Conservation (phyloP, 2,329 filamentous ascomycete species). For the Pseudogymnoascus sp. region DNA sequence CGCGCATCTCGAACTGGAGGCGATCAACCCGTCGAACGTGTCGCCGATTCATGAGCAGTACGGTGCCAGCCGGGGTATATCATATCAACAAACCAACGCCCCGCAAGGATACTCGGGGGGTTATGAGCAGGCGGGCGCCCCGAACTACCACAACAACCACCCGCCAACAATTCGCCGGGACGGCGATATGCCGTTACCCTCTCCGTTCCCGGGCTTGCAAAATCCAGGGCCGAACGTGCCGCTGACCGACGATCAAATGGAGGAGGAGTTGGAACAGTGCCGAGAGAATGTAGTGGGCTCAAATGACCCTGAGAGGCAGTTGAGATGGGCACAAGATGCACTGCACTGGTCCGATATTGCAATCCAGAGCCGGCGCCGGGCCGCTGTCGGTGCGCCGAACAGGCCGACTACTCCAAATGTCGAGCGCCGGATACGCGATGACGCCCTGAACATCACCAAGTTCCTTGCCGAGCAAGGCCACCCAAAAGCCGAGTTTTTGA, state of each 20-base stretch:
- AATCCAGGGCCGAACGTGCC: constrained; percentile 79
- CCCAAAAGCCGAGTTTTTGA: constrained; percentile 88
- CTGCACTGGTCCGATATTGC: constrained; percentile 81
- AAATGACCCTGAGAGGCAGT: constrained; percentile 91
- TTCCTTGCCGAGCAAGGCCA: constrained; percentile 89
- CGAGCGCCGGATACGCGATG: constrained; percentile 78
- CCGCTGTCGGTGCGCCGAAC: constrained; percentile 37
- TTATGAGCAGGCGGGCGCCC: constrained; percentile 28
- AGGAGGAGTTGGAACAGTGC: constrained; percentile 78
- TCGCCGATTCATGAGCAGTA: constrained; percentile 20
- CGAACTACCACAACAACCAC: constrained; percentile 24
- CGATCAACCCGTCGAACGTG: constrained; percentile 35
- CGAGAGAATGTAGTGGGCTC: constrained; percentile 79
- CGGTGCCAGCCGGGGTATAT: not conserved
- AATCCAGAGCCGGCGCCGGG: constrained; percentile 64
- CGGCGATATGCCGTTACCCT: constrained; percentile 52
- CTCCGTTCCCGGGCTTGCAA: constrained; percentile 79
- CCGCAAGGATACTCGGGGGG: constrained; percentile 22
- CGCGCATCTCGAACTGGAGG: constrained; percentile 80
- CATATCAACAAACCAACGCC: constrained; percentile 11
- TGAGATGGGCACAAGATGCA: constrained; percentile 92
- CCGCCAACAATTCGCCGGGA: constrained; percentile 33
- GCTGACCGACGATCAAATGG: constrained; percentile 88
- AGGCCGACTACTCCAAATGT: constrained; percentile 73
- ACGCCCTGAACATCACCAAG: constrained; percentile 84